These are phyloP conservation scores for Xylaria sp. DNA, from an alignment of 2,329 filamentous ascomycete species.

Conservation along the genomic window DNA sequence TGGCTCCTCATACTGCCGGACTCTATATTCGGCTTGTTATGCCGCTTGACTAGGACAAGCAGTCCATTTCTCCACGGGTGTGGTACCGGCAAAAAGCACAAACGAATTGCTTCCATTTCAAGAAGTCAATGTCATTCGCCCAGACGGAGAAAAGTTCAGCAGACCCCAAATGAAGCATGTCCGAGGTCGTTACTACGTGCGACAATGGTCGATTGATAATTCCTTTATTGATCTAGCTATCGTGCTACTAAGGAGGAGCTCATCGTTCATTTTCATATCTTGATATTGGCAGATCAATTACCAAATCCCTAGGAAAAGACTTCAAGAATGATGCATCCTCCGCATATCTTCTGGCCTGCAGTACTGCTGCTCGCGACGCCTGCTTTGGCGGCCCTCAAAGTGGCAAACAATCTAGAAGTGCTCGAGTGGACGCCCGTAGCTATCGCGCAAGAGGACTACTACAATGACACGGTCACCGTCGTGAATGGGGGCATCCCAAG, in stretches of 20 bases:
- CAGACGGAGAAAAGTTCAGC: conserved; percentile 1
- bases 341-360: not conserved
- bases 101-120: not conserved
- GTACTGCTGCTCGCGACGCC: conserved; percentile 17
- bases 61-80: conserved; percentile 15
- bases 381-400: conserved; percentile 31
- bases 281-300: not conserved
- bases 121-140: conserved; percentile 15
- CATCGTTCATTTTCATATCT: conserved; percentile 1
- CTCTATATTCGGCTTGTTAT: conserved; percentile 5
- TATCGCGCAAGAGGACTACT: conserved; percentile 43
- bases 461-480: conserved; percentile 39
- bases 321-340: conserved; percentile 21
- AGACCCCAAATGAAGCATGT: conserved; percentile 2
- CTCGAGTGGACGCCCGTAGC: conserved; percentile 43
- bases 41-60: conserved; percentile 8
- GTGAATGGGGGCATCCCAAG: conserved; percentile 50
- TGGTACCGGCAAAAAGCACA: conserved; percentile 20
- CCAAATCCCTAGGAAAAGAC: not conserved
- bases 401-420: conserved; percentile 40
- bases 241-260: not conserved
- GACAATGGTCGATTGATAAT: not conserved
- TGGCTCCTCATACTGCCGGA: conserved; percentile 4
- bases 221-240: not conserved
- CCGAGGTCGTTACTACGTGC: not conserved